Base-by-base conservation (phyloP, 345 rosid species). In the Salix viminalis region DNA sequence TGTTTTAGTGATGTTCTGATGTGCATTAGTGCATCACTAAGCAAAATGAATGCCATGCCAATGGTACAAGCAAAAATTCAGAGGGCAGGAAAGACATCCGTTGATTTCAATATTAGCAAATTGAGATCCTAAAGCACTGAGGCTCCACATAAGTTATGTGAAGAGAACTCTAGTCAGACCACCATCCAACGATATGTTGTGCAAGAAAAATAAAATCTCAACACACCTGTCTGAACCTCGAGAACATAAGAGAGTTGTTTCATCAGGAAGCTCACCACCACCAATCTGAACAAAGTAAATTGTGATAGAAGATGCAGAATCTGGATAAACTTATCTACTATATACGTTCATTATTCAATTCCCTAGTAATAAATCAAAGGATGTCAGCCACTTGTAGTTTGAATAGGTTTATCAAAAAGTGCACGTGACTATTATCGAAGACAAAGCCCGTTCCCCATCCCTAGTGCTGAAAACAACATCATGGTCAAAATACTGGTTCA, bases 151-250 rank as follows among this genome's bases (percentile, higher is more conserved):
- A 32, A 37, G 18, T 19, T 73, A 72, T 75, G 24, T 7, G 69
- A 21, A 76, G 70, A 16, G 12, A 67, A 50, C 62, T 34, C 72
- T 34, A 11, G 4, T 32, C 56, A 58, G 62, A 79, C 71, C 71
- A 77, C 56, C 77, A 77, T 16, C 32, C 26, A 65, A 24, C 2
- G 19, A 52, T 30, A 75, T 7, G 26, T 70, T 8, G 61, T 74
- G 68, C 15, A 71, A 34, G 34, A 71, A 41, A 39, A 71, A 28
- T 65, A 34, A 4, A 60, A 13, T 73, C 2, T 58, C 75, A 66
- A 60, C 90, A 77, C 78, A 96, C 99, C 97, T 96, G 88, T 96
- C 98, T 72, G 99, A 89, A 84, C 96, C 98, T 83, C 97, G 97
- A 70, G 88, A 87, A 79, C 99, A 96, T 13, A 88, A 52, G 24